These are phyloP conservation scores for Cruciata laevipes DNA, from an alignment of 257 asterid genomes.

Conservation along the genomic window DNA sequence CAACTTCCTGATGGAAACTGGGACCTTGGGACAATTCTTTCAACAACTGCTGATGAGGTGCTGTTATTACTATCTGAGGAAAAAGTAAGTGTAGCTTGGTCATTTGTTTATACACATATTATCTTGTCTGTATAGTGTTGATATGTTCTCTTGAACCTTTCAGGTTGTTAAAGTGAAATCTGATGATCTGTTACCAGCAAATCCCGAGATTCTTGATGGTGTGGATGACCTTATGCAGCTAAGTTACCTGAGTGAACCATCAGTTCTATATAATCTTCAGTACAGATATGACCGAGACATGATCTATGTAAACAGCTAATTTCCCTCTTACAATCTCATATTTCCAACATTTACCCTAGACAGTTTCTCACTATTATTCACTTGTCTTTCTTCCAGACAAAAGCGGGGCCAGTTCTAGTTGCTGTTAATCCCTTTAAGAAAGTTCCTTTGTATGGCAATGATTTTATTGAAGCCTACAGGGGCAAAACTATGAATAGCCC, in stretches of 20 bases:
- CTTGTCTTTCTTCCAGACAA: constrained; percentile 54
- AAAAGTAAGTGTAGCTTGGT: constrained; percentile 45
- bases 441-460: constrained; percentile 67
- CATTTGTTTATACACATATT: constrained; percentile 10
- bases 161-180: constrained; percentile 75
- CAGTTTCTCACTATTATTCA: constrained; percentile 19
- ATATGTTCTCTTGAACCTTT: neutral
- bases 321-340: constrained; percentile 14
- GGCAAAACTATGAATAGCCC: constrained; percentile 65
- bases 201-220: constrained; percentile 97
- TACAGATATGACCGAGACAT: constrained; percentile 74
- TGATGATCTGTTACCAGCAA: constrained; percentile 65
- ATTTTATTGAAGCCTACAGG: constrained; percentile 78
- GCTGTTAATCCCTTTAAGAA: constrained; percentile 93
- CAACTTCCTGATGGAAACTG: constrained; percentile 90
- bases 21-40: constrained; percentile 80
- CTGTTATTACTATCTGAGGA: constrained; percentile 66
- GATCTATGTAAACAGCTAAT: constrained; percentile 65
- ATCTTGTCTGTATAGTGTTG: neutral
- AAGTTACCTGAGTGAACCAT: constrained; percentile 91
- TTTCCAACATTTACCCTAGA: constrained; percentile 9
- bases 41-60: constrained; percentile 61
- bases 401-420: constrained; percentile 98
- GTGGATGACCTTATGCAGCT: constrained; percentile 98
- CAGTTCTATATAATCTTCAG: constrained; percentile 88